Conservation (phyloP, 2,329 filamentous ascomycete species). For the Trichoderma atroviride region DNA sequence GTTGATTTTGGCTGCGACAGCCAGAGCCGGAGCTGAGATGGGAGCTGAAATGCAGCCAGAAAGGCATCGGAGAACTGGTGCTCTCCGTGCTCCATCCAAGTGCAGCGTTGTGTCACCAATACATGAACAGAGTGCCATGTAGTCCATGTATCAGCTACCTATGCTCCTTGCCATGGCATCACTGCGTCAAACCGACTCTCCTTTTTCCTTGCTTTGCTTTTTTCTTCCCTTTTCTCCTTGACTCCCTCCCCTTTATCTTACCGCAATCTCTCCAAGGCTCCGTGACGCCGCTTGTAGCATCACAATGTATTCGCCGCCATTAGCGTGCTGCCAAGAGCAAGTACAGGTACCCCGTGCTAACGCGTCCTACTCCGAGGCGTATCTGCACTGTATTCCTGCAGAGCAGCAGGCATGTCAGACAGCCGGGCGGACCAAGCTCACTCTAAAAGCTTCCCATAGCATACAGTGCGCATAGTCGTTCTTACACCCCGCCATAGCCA, state of each 20-base stretch:
- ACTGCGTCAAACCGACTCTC: not conserved
- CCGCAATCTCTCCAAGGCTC: not conserved
- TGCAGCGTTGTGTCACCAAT: not conserved
- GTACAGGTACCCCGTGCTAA: conserved; percentile 1
- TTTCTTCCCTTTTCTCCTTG: not conserved
- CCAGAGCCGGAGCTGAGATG: not conserved
- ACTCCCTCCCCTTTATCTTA: not conserved
- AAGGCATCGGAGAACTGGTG: not conserved
- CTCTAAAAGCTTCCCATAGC: too few relatives aligned
- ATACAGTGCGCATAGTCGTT: not conserved
- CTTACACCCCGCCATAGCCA: not conserved
- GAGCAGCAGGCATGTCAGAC: not conserved
- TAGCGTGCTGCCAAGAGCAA: conserved; percentile 13
- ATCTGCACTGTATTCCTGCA: not conserved
- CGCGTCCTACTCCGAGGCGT: not conserved
- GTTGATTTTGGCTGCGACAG: not conserved
- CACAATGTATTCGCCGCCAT: conserved; percentile 12
- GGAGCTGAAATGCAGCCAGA: not conserved
- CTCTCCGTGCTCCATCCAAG: not conserved
- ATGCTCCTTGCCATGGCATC: not conserved
- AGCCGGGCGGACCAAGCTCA: not conserved
- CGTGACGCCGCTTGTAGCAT: conserved; percentile 15
- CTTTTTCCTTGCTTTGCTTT: not conserved
- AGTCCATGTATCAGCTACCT: not conserved
- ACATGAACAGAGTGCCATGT: not conserved